Percentiles rank a stretch among this genome's conserved stretches.
Evolutionary conservation across 192 early-diverging fungal species (phyloP).

Genomic region (Coemansia sp.): DNA sequence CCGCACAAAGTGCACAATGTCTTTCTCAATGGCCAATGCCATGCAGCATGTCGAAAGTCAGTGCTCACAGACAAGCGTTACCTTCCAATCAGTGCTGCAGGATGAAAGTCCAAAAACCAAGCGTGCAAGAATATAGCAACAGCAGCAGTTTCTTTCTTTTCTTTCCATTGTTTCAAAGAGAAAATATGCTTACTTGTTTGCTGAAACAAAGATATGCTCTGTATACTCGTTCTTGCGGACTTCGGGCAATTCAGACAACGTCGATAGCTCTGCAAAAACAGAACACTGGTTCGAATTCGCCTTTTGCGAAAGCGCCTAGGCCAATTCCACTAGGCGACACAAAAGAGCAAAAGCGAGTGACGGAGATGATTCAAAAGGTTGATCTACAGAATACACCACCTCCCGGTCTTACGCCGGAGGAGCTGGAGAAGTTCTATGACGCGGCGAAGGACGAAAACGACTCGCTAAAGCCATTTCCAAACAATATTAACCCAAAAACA

Average conservation of each 20-base stretch:
- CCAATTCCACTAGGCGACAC: conserved; percentile 67
- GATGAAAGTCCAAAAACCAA: background rate
- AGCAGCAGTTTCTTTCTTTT: background rate
- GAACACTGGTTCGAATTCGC: conserved; percentile 12
- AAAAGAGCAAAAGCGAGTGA: conserved; percentile 61
- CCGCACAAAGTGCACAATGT: conserved; percentile 23
- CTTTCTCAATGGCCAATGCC: conserved; percentile 25
- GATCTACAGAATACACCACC: conserved; percentile 45
- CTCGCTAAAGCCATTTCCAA: conserved; percentile 57
- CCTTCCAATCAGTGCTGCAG: background rate
- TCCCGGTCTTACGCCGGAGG: conserved; percentile 33
- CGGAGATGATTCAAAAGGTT: conserved; percentile 55
- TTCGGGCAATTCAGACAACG: background rate
- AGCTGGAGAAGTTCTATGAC: conserved; percentile 52
- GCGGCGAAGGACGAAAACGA: conserved; percentile 47
- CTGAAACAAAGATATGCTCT: background rate
- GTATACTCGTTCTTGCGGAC: background rate
- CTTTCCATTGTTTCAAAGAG: background rate
- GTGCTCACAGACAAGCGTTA: background rate
- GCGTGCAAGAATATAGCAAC: background rate
- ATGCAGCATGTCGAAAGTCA: conserved; percentile 32
- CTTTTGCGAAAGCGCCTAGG: conserved; percentile 48
- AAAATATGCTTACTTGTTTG: conserved; percentile 1
- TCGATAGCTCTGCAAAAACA: background rate
- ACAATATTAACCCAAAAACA: conserved; percentile 67